Conservation (phyloP, 139 green algal species). For the Tetraselmis striata region DNA sequence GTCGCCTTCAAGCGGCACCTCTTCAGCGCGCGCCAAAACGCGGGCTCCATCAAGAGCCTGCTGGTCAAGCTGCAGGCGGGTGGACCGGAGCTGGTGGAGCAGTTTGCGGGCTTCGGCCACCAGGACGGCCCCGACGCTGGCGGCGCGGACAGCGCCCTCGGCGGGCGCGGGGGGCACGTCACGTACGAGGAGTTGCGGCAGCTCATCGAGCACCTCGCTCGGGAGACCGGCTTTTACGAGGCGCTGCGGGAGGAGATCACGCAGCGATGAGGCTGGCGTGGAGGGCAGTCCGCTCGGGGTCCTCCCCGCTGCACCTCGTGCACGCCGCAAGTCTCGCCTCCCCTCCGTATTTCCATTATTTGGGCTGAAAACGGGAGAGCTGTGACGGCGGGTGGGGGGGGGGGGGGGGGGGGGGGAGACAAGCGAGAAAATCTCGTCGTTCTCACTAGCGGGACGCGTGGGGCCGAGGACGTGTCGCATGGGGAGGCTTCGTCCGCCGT, state of each 20-base stretch:
- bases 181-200: not conserved
- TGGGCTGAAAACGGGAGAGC: too few relatives aligned
- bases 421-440: too few relatives aligned
- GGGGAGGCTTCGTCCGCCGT: too few relatives aligned
- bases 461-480: too few relatives aligned
- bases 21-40: slow-evolving; percentile 17
- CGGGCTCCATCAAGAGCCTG: slow-evolving; percentile 19
- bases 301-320: too few relatives aligned
- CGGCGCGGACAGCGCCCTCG: not conserved
- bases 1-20: slow-evolving; percentile 31
- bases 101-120: slow-evolving; percentile 6
- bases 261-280: too few relatives aligned
- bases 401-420: too few relatives aligned
- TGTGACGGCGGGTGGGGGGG: too few relatives aligned
- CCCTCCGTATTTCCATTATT: too few relatives aligned
- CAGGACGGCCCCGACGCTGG: not conserved
- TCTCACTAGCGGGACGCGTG: too few relatives aligned
- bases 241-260: not conserved
- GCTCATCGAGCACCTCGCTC: not conserved
- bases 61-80: slow-evolving; percentile 28
- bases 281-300: too few relatives aligned
- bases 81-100: slow-evolving; percentile 23
- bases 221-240: not conserved
- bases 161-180: not conserved
- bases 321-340: too few relatives aligned